Base-by-base conservation (phyloP, 805 yeast genomes). In the Yamadazyma akitaensis region DNA sequence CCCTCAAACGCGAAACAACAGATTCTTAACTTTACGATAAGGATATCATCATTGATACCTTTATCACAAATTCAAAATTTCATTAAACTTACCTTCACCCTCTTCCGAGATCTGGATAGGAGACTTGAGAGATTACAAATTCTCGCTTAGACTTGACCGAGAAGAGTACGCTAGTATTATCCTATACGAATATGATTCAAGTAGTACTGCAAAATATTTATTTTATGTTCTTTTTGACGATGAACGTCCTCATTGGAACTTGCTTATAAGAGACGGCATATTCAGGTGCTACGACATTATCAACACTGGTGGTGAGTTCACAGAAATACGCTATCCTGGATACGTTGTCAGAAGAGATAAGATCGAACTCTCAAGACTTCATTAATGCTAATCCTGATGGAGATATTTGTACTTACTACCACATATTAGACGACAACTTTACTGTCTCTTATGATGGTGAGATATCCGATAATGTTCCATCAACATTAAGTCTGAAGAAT, bases 261-360 rank as follows among this genome's bases (percentile, higher is more conserved):
- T 37, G 28, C 40, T 37, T 4, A 9, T 37, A 5, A 37, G 40
- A 37, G 40, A 37, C 24, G 40, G 40, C 6, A 28, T 37, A 5
- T 37, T 37, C 40, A 17, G 40, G 7, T 37, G 40, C 40, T 37
- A 37, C 26, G 40, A 37, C 40, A 17, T 37, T 18, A 16, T 37
- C 40, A 18, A 37, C 40, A 37, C 40, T 5, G 40, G 40, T 18
- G 40, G 40, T 21, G 40, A 37, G 13, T 37, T 18, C 26, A 37
- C 40, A 2, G 40, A 37, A 21, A 21, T 37, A 21, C n/a, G 14
- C n/a, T 37, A 17, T 21, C 40, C 24, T 12, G 40, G 26, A 5
- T 37, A 37, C n/a, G 28, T 17, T 37, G 28, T 37, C 24, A 37
- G n/a, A 17, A 18, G 40, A 37, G 40, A 37, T 37, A 37, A 21